Conservation (phyloP, 495 filamentous ascomycete genomes). For the Penicillium maclennaniae region DNA sequence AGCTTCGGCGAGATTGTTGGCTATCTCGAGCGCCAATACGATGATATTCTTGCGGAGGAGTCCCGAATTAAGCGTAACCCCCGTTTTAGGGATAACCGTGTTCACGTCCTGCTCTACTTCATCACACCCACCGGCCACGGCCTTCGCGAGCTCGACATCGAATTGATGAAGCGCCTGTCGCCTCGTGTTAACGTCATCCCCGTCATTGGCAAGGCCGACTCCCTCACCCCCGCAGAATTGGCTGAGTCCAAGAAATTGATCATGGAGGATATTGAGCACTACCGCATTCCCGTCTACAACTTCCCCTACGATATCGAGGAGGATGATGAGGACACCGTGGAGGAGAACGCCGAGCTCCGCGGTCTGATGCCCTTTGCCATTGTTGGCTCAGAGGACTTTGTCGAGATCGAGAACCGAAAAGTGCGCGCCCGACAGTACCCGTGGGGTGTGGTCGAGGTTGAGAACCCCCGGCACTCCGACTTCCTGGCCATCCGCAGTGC, state of each 20-base stretch:
- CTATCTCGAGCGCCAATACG: conserved; percentile 97
- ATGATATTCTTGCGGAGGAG: conserved; percentile 97
- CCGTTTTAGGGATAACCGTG: conserved; percentile 96
- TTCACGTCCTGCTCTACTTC: conserved; percentile 97
- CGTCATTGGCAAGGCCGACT: conserved; percentile 97
- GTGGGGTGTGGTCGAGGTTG: conserved; percentile 97
- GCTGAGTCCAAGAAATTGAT: conserved; percentile 99
- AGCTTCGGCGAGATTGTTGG: conserved; percentile 97
- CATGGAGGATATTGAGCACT: conserved; percentile 99
- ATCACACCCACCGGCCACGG: conserved; percentile 98
- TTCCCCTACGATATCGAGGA: conserved; percentile 99
- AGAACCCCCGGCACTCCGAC: conserved; percentile 98
- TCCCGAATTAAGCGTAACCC: conserved; percentile 99
- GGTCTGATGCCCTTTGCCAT: conserved; percentile 99
- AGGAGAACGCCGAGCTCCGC: conserved; percentile 96
- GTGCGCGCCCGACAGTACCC: conserved; percentile 95
- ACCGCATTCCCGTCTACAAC: conserved; percentile 99
- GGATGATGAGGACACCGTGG: conserved; percentile 98
- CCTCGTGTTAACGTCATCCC: conserved; percentile 98
- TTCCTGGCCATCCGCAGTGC: conserved; percentile 97
- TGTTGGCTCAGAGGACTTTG: conserved; percentile 90
- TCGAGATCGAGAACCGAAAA: conserved; percentile 88
- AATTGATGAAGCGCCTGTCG: conserved; percentile 98
- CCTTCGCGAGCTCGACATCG: conserved; percentile 97
- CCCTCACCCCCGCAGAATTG: conserved; percentile 91